Evolutionary conservation across 805 yeast genomes (phyloP).

Genomic region (Saccharomycopsis sp.): DNA sequence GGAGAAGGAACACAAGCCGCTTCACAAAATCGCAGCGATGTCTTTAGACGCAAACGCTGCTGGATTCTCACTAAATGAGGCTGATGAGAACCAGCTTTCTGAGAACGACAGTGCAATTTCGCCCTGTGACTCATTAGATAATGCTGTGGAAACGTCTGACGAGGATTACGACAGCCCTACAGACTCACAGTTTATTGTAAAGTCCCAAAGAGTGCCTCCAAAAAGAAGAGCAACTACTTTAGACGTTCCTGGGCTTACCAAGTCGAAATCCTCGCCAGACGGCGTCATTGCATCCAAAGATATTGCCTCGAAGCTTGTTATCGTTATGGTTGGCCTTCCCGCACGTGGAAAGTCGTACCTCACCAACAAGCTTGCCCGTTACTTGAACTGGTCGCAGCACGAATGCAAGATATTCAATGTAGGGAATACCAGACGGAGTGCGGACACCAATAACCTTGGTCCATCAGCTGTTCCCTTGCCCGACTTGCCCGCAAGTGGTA

Average conservation of each 20-base stretch:
- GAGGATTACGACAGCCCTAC: constrained; percentile 26
- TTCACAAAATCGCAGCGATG: constrained; percentile 25
- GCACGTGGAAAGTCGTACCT: constrained; percentile 69
- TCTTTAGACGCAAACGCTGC: neutral
- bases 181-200: too few species aligned
- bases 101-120: neutral
- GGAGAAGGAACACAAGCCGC: neutral
- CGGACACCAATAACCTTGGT: neutral
- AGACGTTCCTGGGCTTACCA: constrained; percentile 88
- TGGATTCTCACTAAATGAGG: neutral
- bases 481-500: neutral
- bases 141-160: neutral
- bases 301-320: constrained; percentile 41
- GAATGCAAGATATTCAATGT: constrained; percentile 62
- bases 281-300: constrained; percentile 38
- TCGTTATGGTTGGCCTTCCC: constrained; percentile 69
- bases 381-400: constrained; percentile 59
- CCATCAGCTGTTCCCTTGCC: neutral
- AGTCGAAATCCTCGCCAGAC: constrained; percentile 71
- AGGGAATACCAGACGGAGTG: constrained; percentile 54
- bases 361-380: constrained; percentile 56
- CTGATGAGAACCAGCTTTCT: neutral
- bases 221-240: constrained; percentile 69
- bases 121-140: neutral
- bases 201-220: constrained; percentile 21